Base-by-base conservation (phyloP, 1,139 yeast genomes). In the Schwanniomyces etchellsii region DNA sequence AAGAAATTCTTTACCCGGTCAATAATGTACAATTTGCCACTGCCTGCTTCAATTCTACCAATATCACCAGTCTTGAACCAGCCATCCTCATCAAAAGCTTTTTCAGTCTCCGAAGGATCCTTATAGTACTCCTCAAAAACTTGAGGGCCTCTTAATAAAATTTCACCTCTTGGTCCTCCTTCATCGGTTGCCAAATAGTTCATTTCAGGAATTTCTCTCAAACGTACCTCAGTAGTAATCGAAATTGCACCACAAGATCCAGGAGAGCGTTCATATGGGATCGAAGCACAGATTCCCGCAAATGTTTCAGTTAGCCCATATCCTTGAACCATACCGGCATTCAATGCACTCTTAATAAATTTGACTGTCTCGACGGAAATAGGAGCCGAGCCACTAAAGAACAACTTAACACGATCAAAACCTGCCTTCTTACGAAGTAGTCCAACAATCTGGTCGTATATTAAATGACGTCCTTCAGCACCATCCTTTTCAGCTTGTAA, bases 1-100 rank as follows among this genome's bases (percentile, higher is more conserved):
- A 64, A 64, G 44, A 64, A 62, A 38, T 64, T 64, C 48, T 64
- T 64, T 4, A 64, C 70, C 27, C 71, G 44, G 37, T 64, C 71
- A 34, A 64, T 55, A 28, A 64, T 61, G 32, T 45, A 52, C 18
- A 64, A 39, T 34, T 57, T 44, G 16, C 60, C 59, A 10, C 37
- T 47, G 3, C 26, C 35, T 5, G 44, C 42, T 31, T 50, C 52
- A 28, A 64, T 42, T 14, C 42, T 42, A 7, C 64, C 70, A 28
- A 65, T 52, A 42, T 65, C 71, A 12, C 71, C 71, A 16, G 69
- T 58, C 26, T 45, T 43, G 38, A 60, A 57, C 70, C 70, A 65
- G 12, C 70, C 88, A 15, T 81, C 81, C 24, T 61, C 53, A 43
- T 77, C 82, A 31, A 78, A 47, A 3, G 75, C 58, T 37, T 60